phyloP scores from a whole-genome alignment of 2,329 filamentous ascomycete species.

The Cercospora sp. region DNA sequence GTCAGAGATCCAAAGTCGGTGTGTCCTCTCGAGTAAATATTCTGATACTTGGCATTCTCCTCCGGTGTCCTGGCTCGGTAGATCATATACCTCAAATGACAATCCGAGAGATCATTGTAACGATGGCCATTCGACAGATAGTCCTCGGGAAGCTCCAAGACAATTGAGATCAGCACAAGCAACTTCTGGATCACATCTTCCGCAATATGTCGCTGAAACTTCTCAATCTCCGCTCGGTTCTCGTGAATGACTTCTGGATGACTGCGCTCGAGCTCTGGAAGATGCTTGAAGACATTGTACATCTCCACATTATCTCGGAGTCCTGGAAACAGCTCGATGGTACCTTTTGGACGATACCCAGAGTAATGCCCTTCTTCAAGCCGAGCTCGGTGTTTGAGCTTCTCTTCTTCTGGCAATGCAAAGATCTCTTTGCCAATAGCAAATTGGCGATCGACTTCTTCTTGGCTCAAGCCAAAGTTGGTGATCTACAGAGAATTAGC shows the following conservation, averaged over 20 bases:
- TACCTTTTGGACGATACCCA: conserved; percentile 33
- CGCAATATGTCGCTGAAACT: conserved; percentile 54
- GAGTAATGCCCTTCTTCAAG: conserved; percentile 37
- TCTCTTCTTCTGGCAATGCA: conserved; percentile 57
- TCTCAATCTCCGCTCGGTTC: conserved; percentile 57
- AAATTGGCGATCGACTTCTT: conserved; percentile 62
- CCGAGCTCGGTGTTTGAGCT: conserved; percentile 54
- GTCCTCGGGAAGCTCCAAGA: conserved; percentile 62
- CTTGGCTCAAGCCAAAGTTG: conserved; percentile 62
- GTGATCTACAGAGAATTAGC: conserved; percentile 37
- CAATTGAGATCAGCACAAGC: conserved; percentile 60
- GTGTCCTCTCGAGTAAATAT: conserved; percentile 41
- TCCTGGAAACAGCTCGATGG: conserved; percentile 27
- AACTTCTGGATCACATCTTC: conserved; percentile 59
- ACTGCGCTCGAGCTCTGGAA: conserved; percentile 29
- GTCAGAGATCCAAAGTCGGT: conserved; percentile 48
- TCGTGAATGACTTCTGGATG: conserved; percentile 44
- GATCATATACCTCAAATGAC: conserved; percentile 37
- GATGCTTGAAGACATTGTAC: conserved; percentile 59
- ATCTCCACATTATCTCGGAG: conserved; percentile 58
- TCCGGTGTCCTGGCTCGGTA: conserved; percentile 34
- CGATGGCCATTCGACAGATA: conserved; percentile 57
- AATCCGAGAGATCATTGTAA: conserved; percentile 53
- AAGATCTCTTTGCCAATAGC: conserved; percentile 62
- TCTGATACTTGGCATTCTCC: conserved; percentile 34